A percentile compares a stretch with the other conserved stretches of the same genome.
Evolutionary conservation across 331 rosid species (phyloP).

Genomic region (Saraca asoca): DNA sequence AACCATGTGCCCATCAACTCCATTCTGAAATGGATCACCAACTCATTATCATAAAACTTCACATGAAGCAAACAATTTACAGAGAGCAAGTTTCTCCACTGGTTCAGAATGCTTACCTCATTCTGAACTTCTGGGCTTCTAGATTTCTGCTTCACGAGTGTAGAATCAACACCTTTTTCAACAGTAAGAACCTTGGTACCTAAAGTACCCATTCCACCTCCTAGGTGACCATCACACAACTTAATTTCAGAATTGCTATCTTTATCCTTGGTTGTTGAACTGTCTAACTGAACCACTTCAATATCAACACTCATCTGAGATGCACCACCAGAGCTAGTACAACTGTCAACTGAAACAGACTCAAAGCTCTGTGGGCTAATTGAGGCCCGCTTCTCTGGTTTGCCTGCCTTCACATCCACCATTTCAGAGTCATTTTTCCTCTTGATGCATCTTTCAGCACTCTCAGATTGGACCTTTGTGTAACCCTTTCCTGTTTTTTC

Average conservation of each 20-base stretch:
- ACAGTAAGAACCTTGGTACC: slow-evolving; percentile 32
- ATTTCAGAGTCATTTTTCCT: slow-evolving; percentile 65
- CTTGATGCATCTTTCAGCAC: slow-evolving; percentile 61
- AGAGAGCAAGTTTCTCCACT: slow-evolving; percentile 42
- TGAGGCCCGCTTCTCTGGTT: slow-evolving; percentile 57
- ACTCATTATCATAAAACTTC: slow-evolving; percentile 51
- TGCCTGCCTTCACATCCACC: slow-evolving; percentile 41
- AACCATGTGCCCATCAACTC: slow-evolving; percentile 42
- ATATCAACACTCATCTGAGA: slow-evolving; percentile 44
- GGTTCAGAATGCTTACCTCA: slow-evolving; percentile 61
- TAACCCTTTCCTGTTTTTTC: slow-evolving; percentile 50
- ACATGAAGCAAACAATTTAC: slow-evolving; percentile 47
- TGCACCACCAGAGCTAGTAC: slow-evolving; percentile 48
- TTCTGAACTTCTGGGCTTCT: slow-evolving; percentile 33
- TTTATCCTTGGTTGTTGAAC: slow-evolving; percentile 38
- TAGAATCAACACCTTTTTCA: slow-evolving; percentile 38
- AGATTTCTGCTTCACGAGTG: slow-evolving; percentile 36
- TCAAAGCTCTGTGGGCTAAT: slow-evolving; percentile 56
- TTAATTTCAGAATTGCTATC: slow-evolving; percentile 44
- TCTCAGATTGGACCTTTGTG: slow-evolving; percentile 46
- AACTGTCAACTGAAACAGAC: slow-evolving; percentile 49
- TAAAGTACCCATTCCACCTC: slow-evolving; percentile 39
- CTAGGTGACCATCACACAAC: slow-evolving; percentile 45
- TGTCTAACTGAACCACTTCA: slow-evolving; percentile 41
- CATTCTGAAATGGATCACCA: slow-evolving; percentile 56